phyloP scores from a whole-genome alignment of 345 rosid species.

The Ceriops decandra region DNA sequence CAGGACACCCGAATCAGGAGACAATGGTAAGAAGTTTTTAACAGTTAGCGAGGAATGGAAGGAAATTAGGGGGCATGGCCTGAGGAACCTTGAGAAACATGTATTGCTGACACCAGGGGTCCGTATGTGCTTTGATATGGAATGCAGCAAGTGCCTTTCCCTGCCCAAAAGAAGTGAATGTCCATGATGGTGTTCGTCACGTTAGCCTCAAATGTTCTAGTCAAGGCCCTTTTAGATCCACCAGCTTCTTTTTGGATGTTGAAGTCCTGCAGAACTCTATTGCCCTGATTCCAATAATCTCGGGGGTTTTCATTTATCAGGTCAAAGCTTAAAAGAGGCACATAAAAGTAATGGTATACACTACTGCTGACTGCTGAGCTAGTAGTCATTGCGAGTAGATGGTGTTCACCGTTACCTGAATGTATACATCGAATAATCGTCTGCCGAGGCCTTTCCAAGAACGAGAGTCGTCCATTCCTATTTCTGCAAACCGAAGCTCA shows the following conservation, averaged over 20 bases:
- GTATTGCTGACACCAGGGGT: conserved; percentile 53
- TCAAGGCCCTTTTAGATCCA: conserved; percentile 44
- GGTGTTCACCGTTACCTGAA: conserved; percentile 36
- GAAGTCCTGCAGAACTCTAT: conserved; percentile 42
- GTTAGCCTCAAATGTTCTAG: conserved; percentile 35
- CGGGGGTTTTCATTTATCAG: background rate
- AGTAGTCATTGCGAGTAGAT: background rate
- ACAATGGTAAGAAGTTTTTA: background rate
- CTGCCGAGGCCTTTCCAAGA: conserved; percentile 57
- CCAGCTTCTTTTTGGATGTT: conserved; percentile 49
- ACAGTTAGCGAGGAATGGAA: background rate
- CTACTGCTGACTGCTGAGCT: no score
- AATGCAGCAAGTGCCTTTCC: conserved; percentile 65
- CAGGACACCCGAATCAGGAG: background rate
- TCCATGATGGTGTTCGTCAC: conserved; percentile 51
- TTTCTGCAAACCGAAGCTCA: conserved; percentile 56
- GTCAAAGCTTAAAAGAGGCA: no score
- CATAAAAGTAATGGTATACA: no score
- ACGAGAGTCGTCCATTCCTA: conserved; percentile 36
- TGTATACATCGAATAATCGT: conserved; percentile 48
- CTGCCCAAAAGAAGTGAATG: conserved; percentile 57
- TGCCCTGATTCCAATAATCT: conserved; percentile 32
- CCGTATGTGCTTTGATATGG: conserved; percentile 53
- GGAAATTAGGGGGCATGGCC: background rate
- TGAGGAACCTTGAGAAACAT: conserved; percentile 40